These are phyloP conservation scores for Bocquillonia castaneifolia DNA, from an alignment of 441 rosid species.

Conservation along the genomic window DNA sequence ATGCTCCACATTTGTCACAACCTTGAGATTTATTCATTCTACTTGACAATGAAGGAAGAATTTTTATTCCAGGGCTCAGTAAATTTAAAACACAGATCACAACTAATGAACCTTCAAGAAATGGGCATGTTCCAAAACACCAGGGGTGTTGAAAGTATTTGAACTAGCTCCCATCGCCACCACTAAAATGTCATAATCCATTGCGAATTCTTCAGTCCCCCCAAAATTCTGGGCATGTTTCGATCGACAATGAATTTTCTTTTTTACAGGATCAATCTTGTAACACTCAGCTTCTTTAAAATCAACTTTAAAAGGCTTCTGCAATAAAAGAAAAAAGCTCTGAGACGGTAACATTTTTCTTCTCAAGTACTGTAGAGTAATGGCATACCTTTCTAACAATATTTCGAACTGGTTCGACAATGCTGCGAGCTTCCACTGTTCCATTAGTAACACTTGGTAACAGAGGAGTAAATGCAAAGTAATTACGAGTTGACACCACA, in stretches of 20 bases:
- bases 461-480: conserved; percentile 93
- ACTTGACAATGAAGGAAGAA: background rate
- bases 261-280: conserved; percentile 73
- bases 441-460: conserved; percentile 94
- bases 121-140: conserved; percentile 82
- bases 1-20: background rate
- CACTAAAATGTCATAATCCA: conserved; percentile 85
- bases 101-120: conserved; percentile 68
- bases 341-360: too few species aligned
- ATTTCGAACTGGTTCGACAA: conserved; percentile 86
- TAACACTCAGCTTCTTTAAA: conserved; percentile 87
- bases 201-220: conserved; percentile 63
- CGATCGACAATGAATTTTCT: conserved; percentile 72
- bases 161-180: conserved; percentile 92
- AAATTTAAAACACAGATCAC: background rate
- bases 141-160: conserved; percentile 94
- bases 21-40: background rate
- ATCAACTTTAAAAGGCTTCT: conserved; percentile 58
- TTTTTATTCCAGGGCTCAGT: background rate
- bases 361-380: background rate
- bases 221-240: conserved; percentile 36
- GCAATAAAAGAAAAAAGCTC: conserved; percentile 9
- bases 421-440: conserved; percentile 80
- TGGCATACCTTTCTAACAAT: conserved; percentile 69
- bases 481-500: conserved; percentile 89